Base-by-base conservation (phyloP, 768 basidiomycete species). In the Collybia nuda region DNA sequence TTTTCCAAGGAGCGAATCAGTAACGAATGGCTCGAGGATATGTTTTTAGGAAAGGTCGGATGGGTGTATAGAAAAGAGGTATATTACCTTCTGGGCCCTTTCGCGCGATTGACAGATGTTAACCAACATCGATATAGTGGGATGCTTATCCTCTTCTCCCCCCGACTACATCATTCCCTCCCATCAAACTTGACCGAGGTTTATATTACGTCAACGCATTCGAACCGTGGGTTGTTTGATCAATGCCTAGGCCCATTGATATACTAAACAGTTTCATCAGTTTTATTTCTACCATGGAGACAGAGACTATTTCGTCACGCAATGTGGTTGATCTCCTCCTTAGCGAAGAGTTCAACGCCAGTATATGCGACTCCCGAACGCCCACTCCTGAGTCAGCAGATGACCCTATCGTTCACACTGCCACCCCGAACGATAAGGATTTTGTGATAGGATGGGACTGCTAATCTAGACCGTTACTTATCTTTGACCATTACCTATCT, bases 261-360 rank as follows among this genome's bases (percentile, higher is more conserved):
- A 17, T 55, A 26, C 50, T 18, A 32, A 32, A 3, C 9, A 11
- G 3, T 14, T 22, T 52, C 39, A 54, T 8, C 52, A 90, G 89
- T 26, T 81, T 92, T 58, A 88, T 94, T 40, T 90, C 86, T 12
- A 93, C 92, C 5, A 97, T 98, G 95, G 95, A 98, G 67, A 95
- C 93, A 0, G 86, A 94, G 68, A 93, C 90, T 0, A 66, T 96
- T 26, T 78, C 90, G 0, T 82, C 90, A 0, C 82, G 92, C 26
- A 94, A 95, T 64, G 76, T 88, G 35, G 90, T 92, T 41, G 91
- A 93, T 58, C 70, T 90, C 21, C 74, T 93, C 17, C 70, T 94
- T 18, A 76, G 80, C 28, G 88, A 93, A 26, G 79, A 85, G 59
- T 93, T 88, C 65, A 70, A 77, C 29, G 72, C 81, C 0, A 77